Evolutionary conservation across 345 rosid genomes (phyloP).

Genomic region (Citrus medica): DNA sequence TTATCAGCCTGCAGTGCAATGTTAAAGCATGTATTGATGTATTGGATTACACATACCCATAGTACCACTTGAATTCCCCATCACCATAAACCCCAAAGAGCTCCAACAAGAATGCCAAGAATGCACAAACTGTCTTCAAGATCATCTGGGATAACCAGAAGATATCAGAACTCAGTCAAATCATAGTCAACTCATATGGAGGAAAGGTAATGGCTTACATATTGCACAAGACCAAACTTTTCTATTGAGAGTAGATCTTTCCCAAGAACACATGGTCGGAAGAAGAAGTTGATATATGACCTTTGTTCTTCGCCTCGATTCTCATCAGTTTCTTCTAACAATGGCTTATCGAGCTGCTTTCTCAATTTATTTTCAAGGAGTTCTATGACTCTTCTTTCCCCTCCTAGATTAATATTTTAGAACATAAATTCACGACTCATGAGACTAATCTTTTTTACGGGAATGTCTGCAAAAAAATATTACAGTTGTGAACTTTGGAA

Average conservation of each 20-base stretch:
- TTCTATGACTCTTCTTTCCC: conserved; percentile 59
- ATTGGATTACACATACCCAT: conserved; percentile 48
- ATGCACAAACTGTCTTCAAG: conserved; percentile 78
- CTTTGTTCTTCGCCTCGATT: conserved; percentile 18
- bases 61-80: conserved; percentile 83
- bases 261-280: conserved; percentile 60
- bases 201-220: conserved; percentile 42
- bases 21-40: not conserved
- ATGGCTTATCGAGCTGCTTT: conserved; percentile 36
- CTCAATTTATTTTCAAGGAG: conserved; percentile 58
- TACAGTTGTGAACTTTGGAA: not conserved
- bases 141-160: conserved; percentile 61
- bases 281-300: conserved; percentile 56
- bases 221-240: conserved; percentile 81
- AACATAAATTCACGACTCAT: conserved; percentile 2
- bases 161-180: conserved; percentile 7
- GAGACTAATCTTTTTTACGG: not conserved
- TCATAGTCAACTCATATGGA: not conserved
- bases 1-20: not conserved
- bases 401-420: conserved; percentile 41
- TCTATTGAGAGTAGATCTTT: conserved; percentile 57
- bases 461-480: not conserved
- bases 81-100: conserved; percentile 71
- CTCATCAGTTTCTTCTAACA: conserved; percentile 35
- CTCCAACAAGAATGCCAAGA: conserved; percentile 67